These are phyloP conservation scores for Mucor plumbeus DNA, from an alignment of 371 early-diverging fungal species.

Conservation along the genomic window DNA sequence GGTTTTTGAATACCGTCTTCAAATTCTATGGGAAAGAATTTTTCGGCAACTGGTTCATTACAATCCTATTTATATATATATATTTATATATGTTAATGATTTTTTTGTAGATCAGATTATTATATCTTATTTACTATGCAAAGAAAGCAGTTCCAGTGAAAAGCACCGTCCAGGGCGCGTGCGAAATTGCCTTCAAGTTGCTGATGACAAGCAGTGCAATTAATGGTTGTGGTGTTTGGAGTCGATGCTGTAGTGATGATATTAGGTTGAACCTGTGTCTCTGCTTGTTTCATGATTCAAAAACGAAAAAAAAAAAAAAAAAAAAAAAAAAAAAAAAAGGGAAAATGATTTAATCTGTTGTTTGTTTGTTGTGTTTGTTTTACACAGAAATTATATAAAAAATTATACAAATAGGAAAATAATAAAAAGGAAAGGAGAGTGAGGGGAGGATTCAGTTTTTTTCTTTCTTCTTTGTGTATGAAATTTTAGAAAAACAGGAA, in stretches of 20 bases:
- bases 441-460: background rate
- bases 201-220: constrained; percentile 39
- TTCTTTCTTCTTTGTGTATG: background rate
- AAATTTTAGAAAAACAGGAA: background rate
- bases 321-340: background rate
- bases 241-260: constrained; percentile 7
- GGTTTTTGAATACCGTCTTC: constrained; percentile 66
- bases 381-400: no score
- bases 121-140: constrained; percentile 73
- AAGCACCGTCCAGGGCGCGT: constrained; percentile 85
- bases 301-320: background rate
- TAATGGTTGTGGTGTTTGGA: constrained; percentile 14
- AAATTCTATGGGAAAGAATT: constrained; percentile 83
- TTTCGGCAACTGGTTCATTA: constrained; percentile 82
- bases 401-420: constrained; percentile 5
- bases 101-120: no score
- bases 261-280: constrained; percentile 11
- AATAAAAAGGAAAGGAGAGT: constrained; percentile 8
- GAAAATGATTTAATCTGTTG: background rate
- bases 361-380: no score
- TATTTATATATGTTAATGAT: background rate
- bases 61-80: constrained; percentile 68
- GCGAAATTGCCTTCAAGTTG: constrained; percentile 81
- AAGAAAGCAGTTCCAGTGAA: constrained; percentile 92
- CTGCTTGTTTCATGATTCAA: constrained; percentile 11